Evolutionary conservation across 2,329 filamentous ascomycete species (phyloP).

Genomic region (Hirsutella rhossiliensis): DNA sequence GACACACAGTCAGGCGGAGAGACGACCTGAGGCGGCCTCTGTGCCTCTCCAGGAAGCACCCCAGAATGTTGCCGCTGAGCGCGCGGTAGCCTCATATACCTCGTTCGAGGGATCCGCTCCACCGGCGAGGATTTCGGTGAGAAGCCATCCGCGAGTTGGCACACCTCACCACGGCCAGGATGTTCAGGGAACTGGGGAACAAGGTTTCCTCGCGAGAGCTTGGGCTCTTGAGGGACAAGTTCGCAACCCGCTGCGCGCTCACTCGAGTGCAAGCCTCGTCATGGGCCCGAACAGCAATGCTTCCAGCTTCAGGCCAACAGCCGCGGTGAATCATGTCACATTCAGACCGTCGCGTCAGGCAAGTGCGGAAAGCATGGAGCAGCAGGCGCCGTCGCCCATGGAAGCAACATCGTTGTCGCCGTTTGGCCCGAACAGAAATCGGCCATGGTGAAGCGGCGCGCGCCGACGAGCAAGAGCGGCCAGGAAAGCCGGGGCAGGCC

Average conservation of each 20-base stretch:
- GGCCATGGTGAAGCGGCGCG: background rate
- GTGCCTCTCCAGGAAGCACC: no score
- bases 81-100: no score
- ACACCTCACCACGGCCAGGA: no score
- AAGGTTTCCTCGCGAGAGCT: background rate
- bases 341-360: background rate
- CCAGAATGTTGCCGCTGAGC: no score
- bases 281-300: background rate
- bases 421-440: background rate
- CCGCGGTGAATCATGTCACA: background rate
- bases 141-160: no score
- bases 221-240: background rate
- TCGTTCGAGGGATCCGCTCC: no score
- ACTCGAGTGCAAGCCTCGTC: background rate
- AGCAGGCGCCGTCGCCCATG: background rate
- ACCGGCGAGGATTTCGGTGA: no score
- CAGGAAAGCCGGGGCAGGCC: no score
- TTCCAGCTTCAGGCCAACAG: background rate
- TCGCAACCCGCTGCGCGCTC: background rate
- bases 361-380: background rate
- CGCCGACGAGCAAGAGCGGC: background rate
- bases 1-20: no score
- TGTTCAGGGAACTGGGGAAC: background rate
- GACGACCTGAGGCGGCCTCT: no score
- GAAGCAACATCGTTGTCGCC: background rate